phyloP scores from a whole-genome alignment of 257 asterid genomes.

The Sherardia arvensis region DNA sequence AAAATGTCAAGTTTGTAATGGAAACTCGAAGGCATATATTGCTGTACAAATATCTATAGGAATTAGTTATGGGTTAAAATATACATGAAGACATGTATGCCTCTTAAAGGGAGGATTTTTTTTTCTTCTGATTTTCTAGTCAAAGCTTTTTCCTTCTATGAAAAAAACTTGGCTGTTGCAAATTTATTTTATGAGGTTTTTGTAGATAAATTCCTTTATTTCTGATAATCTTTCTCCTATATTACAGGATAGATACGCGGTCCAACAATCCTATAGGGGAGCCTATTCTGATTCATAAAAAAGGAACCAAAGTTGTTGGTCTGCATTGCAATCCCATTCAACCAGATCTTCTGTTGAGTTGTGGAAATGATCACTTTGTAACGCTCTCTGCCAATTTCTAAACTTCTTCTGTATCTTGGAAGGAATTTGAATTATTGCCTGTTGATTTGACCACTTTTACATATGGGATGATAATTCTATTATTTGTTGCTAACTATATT shows the following conservation, averaged over 20 bases:
- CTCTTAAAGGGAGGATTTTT: neutral
- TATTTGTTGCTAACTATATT: constrained; percentile 3
- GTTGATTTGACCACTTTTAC: neutral
- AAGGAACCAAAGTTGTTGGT: constrained; percentile 93
- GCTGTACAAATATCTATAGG: neutral
- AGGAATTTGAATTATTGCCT: neutral
- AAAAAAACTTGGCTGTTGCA: neutral
- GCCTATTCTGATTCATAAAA: constrained; percentile 78
- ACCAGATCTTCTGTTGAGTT: constrained; percentile 81
- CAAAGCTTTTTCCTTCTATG: neutral
- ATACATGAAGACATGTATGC: neutral
- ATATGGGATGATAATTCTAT: neutral
- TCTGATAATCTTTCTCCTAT: neutral
- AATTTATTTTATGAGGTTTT: neutral
- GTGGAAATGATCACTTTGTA: constrained; percentile 98
- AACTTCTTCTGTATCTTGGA: neutral
- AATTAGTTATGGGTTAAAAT: neutral
- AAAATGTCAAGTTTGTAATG: neutral
- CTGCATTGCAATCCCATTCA: constrained; percentile 94
- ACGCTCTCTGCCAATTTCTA: constrained; percentile 20
- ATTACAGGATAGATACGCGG: constrained; percentile 68
- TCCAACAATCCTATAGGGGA: constrained; percentile 44
- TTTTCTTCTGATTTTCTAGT: neutral
- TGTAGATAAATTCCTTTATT: neutral
- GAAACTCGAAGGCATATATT: neutral